Base-by-base conservation (phyloP, 23 red algal species). In the Agarophyton chilense region DNA sequence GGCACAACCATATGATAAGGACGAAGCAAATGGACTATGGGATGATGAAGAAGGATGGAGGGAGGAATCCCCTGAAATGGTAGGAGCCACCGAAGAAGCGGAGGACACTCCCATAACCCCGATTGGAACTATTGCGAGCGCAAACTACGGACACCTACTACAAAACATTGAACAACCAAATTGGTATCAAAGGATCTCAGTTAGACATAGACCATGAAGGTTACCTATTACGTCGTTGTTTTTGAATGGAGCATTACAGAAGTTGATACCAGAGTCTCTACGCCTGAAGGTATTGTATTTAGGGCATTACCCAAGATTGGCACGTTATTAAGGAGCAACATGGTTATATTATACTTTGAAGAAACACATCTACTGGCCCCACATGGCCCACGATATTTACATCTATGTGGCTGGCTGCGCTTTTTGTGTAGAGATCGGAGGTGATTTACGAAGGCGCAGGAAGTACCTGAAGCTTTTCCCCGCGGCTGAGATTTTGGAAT, bases 401-500 rank as follows among this genome's bases (percentile, higher is more conserved):
- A 38, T 32, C 52, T 53, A 40, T 50, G 53, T 61, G 52, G 42
- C 2, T 13, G 13, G 50, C 17, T 77, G 45, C n/a, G n/a, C n/a
- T n/a, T n/a, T n/a, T n/a, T n/a, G n/a, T n/a, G n/a, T n/a, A n/a
- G n/a, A n/a, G n/a, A n/a, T n/a, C n/a, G n/a, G n/a, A n/a, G n/a
- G n/a, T n/a, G n/a, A n/a, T n/a, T n/a, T n/a, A n/a, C n/a, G 72
- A 22, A 88, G 46, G 34, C 61, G 52, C 42, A 70, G n/a, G 28
- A 88, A 76, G 1, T 61, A 46, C 49, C 34, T 88, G 11, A 88
- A 76, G 84, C 44, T 77, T 17, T 88, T 88, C 55, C 32, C 66
- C 1, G 32, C 63, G 18, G 52, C 43, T 10, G 63, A 21, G 0
- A 66, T 49, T 9, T 42, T 76, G 68, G 55, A 88, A 21, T 56